Base-by-base conservation (phyloP, 176 grass and related monocot species). In the Bromus sterilis region DNA sequence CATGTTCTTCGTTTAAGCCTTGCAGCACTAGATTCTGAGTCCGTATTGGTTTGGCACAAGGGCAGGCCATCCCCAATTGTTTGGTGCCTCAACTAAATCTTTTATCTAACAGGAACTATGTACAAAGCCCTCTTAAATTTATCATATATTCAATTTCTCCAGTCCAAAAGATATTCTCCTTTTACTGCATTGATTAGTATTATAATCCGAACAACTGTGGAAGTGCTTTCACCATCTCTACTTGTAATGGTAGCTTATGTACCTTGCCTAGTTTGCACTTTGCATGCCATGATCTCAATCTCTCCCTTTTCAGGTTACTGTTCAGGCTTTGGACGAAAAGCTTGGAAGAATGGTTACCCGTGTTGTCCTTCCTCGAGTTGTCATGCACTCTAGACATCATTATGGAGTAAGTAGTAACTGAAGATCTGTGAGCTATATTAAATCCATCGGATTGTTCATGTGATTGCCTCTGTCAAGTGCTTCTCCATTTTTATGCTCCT, bases 311-410 rank as follows among this genome's bases (percentile, higher is more conserved):
- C 83, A 98, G 95, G 95, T 98, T 57, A 99, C 96, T 44, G 74
- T 87, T 71, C 96, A 99, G 74, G 80, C 73, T 75, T 86, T 99
- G 87, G 93, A 95, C 43, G 90, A 99, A 87, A 99, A 95, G 77
- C 93, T 99, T 69, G 96, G 96, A 70, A 92, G 93, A 79, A 89
- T 90, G 82, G 91, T 95, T 76, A 99, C 93, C 6, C 92, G 91
- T 69, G 87, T 99, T 61, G 91, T 91, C 70, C 91, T 99, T 84
- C 96, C 96, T 64, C 86, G 91, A 57, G 96, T 99, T 86, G 89
- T 99, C 74, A 99, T 99, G 96, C 91, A 95, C 69, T 93, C 96
- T 58, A 99, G 96, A 69, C 89, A 99, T 91, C 96, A 99, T 75
- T 99, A 99, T 83, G 93, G 89, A 74, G 96, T 99, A 82, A 93